Evolutionary conservation across 345 rosid species (phyloP).

Genomic region (Lepidium aucheri): DNA sequence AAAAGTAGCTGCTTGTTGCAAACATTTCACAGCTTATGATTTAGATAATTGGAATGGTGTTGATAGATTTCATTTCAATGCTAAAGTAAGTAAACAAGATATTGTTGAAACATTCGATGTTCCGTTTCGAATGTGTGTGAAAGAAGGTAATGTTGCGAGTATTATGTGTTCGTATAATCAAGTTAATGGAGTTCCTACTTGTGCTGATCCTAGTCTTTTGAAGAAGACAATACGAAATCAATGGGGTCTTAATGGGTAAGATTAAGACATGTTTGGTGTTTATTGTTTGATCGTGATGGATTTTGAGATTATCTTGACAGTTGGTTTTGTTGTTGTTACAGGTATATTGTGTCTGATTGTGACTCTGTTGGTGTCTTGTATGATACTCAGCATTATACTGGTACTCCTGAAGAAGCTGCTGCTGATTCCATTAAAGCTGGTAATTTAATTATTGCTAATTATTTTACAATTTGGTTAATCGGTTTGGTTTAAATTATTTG

Average conservation of each 20-base stretch:
- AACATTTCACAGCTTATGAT: conserved; percentile 90
- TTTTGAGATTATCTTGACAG: background rate
- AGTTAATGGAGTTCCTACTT: conserved; percentile 78
- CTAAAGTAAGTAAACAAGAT: conserved; percentile 76
- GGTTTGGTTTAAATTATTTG: no score
- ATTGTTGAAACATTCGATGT: conserved; percentile 69
- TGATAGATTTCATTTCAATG: conserved; percentile 73
- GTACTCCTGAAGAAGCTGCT: conserved; percentile 84
- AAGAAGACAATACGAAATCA: conserved; percentile 44
- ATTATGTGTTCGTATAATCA: conserved; percentile 92
- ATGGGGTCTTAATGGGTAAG: conserved; percentile 83
- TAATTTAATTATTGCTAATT: background rate
- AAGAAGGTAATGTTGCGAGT: conserved; percentile 75
- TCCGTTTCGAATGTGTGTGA: conserved; percentile 74
- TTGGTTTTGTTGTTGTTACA: conserved; percentile 7
- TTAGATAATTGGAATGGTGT: conserved; percentile 81
- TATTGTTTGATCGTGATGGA: no score
- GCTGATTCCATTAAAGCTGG: conserved; percentile 91
- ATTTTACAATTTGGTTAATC: no score
- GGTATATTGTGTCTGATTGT: conserved; percentile 85
- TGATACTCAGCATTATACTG: conserved; percentile 50
- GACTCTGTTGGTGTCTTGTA: conserved; percentile 76
- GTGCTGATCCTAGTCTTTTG: conserved; percentile 71
- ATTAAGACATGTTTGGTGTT: background rate
- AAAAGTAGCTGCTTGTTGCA: conserved; percentile 79